phyloP scores from a whole-genome alignment of 2,329 filamentous ascomycete genomes.

The Hawksworthiomyces lignivorus region DNA sequence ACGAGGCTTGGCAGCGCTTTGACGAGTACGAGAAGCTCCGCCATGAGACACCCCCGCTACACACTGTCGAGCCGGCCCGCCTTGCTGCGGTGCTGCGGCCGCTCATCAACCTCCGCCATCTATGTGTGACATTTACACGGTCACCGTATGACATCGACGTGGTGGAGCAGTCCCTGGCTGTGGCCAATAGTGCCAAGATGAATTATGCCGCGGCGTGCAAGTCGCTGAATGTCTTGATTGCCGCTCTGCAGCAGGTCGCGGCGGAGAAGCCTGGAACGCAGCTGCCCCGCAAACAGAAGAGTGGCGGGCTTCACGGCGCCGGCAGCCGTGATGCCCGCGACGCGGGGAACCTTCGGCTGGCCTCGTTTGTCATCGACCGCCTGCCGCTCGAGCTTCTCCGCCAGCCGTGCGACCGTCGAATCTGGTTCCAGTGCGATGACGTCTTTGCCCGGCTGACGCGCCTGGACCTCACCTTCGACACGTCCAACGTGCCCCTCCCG shows the following conservation, averaged over 20 bases:
- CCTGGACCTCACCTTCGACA: slow-evolving; percentile 33
- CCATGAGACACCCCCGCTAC: slow-evolving; percentile 27
- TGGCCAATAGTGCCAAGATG: slow-evolving; percentile 32
- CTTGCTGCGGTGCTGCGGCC: slow-evolving; percentile 27
- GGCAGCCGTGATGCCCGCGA: too few relatives aligned
- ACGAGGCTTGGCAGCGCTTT: slow-evolving; percentile 28
- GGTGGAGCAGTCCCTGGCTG: slow-evolving; percentile 29
- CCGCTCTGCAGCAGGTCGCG: slow-evolving; percentile 13
- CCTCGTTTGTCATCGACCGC: slow-evolving; percentile 33
- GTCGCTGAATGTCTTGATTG: slow-evolving; percentile 20
- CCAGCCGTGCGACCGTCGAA: slow-evolving; percentile 26
- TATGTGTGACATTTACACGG: slow-evolving; percentile 33
- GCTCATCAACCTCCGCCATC: slow-evolving; percentile 31
- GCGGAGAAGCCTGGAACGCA: too few relatives aligned
- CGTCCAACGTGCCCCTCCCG: slow-evolving; percentile 29
- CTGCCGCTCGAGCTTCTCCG: slow-evolving; percentile 36
- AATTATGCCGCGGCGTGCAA: slow-evolving; percentile 30
- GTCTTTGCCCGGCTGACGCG: slow-evolving; percentile 32
- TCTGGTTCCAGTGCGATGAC: slow-evolving; percentile 34
- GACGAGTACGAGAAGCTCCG: slow-evolving; percentile 27
- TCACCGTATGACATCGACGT: slow-evolving; percentile 32
- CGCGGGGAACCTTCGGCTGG: slow-evolving; percentile 15
- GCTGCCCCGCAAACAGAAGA: too few relatives aligned
- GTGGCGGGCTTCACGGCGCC: too few relatives aligned
- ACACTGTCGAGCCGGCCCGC: slow-evolving; percentile 20